These are phyloP conservation scores for Pichia sp. DNA, from an alignment of 1,139 yeast genomes.

Conservation along the genomic window DNA sequence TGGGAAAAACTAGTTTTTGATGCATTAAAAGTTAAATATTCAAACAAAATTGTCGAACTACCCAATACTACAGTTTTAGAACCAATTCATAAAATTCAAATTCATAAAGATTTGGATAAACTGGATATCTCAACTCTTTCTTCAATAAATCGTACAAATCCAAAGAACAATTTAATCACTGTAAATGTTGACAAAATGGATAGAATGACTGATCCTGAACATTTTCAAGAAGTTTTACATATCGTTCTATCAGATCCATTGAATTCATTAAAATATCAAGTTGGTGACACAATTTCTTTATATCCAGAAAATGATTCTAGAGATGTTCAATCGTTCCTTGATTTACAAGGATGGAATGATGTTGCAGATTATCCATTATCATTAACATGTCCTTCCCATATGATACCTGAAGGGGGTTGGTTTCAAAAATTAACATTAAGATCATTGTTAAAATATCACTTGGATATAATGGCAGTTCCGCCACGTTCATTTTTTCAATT, in stretches of 20 bases:
- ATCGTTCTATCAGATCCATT: conserved; percentile 37
- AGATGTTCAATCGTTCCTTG: conserved; percentile 60
- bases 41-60: conserved; percentile 21
- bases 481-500: conserved; percentile 70
- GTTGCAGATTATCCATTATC: conserved; percentile 54
- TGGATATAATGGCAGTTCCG: conserved; percentile 81
- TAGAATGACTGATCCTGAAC: conserved; percentile 38
- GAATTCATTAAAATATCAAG: conserved; percentile 38
- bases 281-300: conserved; percentile 78
- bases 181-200: conserved; percentile 28
- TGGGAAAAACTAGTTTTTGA: conserved; percentile 58
- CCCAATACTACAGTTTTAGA: conserved; percentile 40
- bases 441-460: conserved; percentile 65
- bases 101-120: conserved; percentile 19
- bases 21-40: conserved; percentile 32
- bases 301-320: conserved; percentile 66
- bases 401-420: conserved; percentile 45
- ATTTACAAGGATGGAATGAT: conserved; percentile 67
- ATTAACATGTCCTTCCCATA: conserved; percentile 11
- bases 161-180: conserved; percentile 25
- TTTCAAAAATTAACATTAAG: conserved; percentile 55
- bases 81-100: conserved; percentile 35
- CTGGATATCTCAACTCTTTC: background rate
- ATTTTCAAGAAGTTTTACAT: conserved; percentile 86
- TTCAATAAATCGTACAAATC: background rate